phyloP scores from a whole-genome alignment of 2,329 filamentous ascomycete genomes.

The Aureobasidium namibiae region DNA sequence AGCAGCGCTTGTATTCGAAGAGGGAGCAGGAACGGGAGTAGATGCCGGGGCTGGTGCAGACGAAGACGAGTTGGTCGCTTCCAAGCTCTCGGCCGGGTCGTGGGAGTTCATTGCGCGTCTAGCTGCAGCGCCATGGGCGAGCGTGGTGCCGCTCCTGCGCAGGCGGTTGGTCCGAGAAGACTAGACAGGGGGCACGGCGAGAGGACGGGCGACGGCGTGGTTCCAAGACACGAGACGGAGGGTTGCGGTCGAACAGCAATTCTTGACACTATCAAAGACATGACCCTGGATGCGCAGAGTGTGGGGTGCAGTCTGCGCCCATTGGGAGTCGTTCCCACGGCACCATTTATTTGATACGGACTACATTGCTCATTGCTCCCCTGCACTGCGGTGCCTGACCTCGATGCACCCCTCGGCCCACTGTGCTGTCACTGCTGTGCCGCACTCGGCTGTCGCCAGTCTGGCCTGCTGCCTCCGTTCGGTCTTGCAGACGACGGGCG shows the following conservation, averaged over 20 bases:
- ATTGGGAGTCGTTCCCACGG: no score
- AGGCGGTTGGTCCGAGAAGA: neutral
- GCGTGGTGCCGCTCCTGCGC: conserved; percentile 7
- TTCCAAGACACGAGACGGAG: neutral
- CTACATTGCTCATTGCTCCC: neutral
- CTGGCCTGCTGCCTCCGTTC: neutral
- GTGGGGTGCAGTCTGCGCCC: no score
- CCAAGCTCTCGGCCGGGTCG: conserved; percentile 8
- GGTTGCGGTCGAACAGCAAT: neutral
- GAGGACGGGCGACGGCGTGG: neutral
- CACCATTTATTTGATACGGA: neutral
- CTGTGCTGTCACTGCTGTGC: neutral
- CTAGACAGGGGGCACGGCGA: neutral
- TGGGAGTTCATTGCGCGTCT: conserved; percentile 11
- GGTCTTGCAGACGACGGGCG: neutral
- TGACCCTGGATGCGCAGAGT: neutral
- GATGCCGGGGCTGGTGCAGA: neutral
- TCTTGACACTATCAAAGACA: neutral
- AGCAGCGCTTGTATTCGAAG: conserved; percentile 35
- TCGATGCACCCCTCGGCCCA: neutral
- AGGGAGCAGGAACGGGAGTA: conserved; percentile 9
- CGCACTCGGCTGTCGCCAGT: neutral
- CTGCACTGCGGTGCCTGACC: neutral
- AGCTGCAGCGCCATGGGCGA: conserved; percentile 11
- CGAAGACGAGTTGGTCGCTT: neutral